Base-by-base conservation (phyloP, 108 stramenopile genomes). In the Fragilariopsis cylindrus region DNA sequence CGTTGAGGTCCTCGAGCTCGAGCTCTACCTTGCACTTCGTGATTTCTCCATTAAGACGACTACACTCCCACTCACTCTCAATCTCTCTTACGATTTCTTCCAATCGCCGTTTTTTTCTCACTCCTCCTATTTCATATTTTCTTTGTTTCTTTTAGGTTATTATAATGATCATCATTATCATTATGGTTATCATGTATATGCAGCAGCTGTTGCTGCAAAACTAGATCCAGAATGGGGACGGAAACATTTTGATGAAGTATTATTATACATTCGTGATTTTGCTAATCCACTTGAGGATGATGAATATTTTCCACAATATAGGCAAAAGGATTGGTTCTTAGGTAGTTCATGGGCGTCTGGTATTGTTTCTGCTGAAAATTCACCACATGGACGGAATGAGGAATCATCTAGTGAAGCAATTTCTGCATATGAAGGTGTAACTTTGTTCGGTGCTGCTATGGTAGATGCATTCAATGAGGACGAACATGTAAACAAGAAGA, bases 151-250 rank as follows among this genome's bases (percentile, higher is more conserved):
- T 46, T n/a, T 39, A 71, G 74, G 89, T 41, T 92, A 84, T 46
- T 97, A 95, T 82, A 95, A 96, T 76, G 96, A 96, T 72, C 93
- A 95, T 64, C 96, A 96, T 70, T 96, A 89, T n/a, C 94, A 95
- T 62, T 88, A 82, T 72, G 96, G 96, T 11, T 95, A 96, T 69
- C 88, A 88, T 71, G 89, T 95, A 30, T 95, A 90, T 72, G 93
- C 90, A 21, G 96, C 94, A 7, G 91, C 96, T 4, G 85, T 93
- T 7, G 86, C 86, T 41, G 78, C 93, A 8, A 75, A 90, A 45
- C 90, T 87, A 48, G 87, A 92, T 68, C 85, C 75, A 15, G 81
- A 70, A 43, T 96, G 96, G 96, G 96, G 80, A 11, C 56, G 72
- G 44, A 72, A 83, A 64, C 72, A 88, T 57, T 87, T 91, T 69